phyloP scores from a whole-genome alignment of 2,329 filamentous ascomycete genomes.

The Colletotrichum eleusines region DNA sequence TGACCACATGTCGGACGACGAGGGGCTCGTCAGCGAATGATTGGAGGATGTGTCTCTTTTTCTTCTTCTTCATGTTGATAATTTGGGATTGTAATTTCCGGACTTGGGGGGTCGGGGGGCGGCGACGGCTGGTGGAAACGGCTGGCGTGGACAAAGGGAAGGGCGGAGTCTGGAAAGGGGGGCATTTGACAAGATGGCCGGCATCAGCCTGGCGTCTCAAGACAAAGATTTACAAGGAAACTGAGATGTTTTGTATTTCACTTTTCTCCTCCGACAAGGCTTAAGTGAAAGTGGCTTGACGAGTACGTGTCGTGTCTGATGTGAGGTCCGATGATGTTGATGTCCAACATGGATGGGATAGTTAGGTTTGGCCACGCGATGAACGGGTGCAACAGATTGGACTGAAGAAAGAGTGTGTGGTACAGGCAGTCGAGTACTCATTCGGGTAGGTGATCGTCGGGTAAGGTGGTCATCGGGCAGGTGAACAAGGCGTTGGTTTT shows the following conservation, averaged over 20 bases:
- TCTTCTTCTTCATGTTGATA: constrained; percentile 32
- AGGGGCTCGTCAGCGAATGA: constrained; percentile 40
- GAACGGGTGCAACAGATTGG: not conserved
- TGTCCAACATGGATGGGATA: not conserved
- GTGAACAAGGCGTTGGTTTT: not conserved
- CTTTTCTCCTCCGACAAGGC: not conserved
- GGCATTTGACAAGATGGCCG: constrained; percentile 42
- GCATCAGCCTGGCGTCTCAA: constrained; percentile 39
- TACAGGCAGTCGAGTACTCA: not conserved
- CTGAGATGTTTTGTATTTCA: constrained; percentile 25
- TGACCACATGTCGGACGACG: constrained; percentile 35
- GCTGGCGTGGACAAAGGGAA: not conserved
- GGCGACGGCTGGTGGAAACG: not conserved
- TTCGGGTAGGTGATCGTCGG: too few relatives aligned
- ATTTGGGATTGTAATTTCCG: constrained; percentile 12
- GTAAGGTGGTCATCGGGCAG: too few relatives aligned
- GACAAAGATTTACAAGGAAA: constrained; percentile 39
- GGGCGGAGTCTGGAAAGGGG: constrained; percentile 30
- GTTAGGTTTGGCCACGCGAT: not conserved
- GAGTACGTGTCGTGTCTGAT: not conserved
- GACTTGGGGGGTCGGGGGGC: constrained; percentile 4
- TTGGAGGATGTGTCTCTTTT: not conserved
- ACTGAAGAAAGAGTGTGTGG: not conserved
- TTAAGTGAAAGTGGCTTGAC: not conserved
- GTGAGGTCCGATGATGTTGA: not conserved